These are phyloP conservation scores for Puccinia novopanici DNA, from an alignment of 1,284 basidiomycete species.

Conservation along the genomic window DNA sequence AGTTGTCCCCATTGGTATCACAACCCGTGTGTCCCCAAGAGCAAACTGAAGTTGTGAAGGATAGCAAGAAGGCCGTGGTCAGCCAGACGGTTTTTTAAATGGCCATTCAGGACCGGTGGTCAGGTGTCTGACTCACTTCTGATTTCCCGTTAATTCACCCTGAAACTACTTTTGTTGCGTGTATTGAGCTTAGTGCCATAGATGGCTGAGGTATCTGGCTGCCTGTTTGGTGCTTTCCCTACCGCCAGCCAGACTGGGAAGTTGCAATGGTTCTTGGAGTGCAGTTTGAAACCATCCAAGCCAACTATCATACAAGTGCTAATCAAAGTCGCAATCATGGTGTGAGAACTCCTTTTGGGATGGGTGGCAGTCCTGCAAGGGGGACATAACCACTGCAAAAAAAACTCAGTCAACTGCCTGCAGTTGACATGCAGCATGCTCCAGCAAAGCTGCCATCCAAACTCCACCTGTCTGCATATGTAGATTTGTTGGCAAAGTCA, in stretches of 20 bases:
- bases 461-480: too few species aligned
- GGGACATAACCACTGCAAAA: too few species aligned
- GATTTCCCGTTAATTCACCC: constrained; percentile 49
- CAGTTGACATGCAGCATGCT: too few species aligned
- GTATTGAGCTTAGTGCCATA: constrained; percentile 49
- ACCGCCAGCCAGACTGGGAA: constrained; percentile 52
- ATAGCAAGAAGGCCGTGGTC: neutral
- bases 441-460: too few species aligned
- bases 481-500: too few species aligned
- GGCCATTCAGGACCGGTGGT: constrained; percentile 51
- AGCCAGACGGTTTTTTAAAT: too few species aligned
- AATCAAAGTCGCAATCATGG: too few species aligned
- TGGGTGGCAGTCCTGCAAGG: too few species aligned
- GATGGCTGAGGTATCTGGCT: constrained; percentile 51
- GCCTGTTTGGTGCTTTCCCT: constrained; percentile 53
- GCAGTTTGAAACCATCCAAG: constrained; percentile 30
- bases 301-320: neutral
- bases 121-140: constrained; percentile 36
- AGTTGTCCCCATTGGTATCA: constrained; percentile 52
- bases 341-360: too few species aligned
- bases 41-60: constrained; percentile 51
- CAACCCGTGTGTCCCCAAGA: constrained; percentile 54
- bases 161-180: constrained; percentile 26
- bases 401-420: too few species aligned
- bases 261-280: constrained; percentile 53